phyloP scores from a whole-genome alignment of 345 rosid species.

The Toxicodendron radicans region DNA sequence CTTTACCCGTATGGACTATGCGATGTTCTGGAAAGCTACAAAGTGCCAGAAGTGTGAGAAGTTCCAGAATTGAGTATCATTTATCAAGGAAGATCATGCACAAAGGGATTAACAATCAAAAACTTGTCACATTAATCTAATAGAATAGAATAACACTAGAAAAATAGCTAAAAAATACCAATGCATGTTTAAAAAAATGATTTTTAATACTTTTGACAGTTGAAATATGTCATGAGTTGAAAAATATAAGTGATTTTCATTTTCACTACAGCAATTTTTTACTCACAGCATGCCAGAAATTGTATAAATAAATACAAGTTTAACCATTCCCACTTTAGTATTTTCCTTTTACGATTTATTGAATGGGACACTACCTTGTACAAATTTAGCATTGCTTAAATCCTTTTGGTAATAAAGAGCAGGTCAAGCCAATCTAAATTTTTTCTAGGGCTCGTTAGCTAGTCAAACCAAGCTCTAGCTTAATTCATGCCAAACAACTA shows the following conservation, averaged over 20 bases:
- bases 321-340: too few relatives aligned
- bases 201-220: not conserved
- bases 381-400: too few relatives aligned
- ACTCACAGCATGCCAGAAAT: too few relatives aligned
- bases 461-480: not conserved
- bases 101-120: not conserved
- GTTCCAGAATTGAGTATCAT: not conserved
- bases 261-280: too few relatives aligned
- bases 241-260: too few relatives aligned
- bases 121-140: not conserved
- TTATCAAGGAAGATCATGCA: not conserved
- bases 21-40: not conserved
- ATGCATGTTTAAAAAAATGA: not conserved
- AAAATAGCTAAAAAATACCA: not conserved
- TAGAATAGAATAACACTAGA: not conserved
- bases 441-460: not conserved
- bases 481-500: not conserved
- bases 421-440: not conserved
- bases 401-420: too few relatives aligned
- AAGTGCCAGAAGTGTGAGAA: not conserved
- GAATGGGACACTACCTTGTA: too few relatives aligned
- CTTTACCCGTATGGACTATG: slow-evolving; percentile 3
- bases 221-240: not conserved
- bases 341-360: too few relatives aligned
- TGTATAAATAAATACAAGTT: too few relatives aligned